Evolutionary conservation across 2,329 filamentous ascomycete genomes (phyloP).

Genomic region (Botryotinia globosa): DNA sequence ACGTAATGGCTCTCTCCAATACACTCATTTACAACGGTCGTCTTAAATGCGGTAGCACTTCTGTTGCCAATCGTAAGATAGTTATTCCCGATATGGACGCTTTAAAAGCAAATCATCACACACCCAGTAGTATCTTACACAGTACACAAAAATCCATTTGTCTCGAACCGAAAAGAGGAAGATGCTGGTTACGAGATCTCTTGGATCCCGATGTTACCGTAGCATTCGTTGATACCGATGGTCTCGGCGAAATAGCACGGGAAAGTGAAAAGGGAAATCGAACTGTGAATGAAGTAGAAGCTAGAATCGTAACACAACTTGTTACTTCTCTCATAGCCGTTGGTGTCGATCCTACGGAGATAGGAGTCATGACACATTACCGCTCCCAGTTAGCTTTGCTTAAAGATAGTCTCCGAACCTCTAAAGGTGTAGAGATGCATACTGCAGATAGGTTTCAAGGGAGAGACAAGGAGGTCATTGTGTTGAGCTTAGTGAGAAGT

Average conservation of each 20-base stretch:
- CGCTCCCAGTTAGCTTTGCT: conserved; percentile 85
- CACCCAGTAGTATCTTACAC: conserved; percentile 32
- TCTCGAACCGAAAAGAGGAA: conserved; percentile 41
- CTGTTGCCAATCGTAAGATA: conserved; percentile 68
- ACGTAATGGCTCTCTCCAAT: conserved; percentile 93
- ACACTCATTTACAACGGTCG: conserved; percentile 88
- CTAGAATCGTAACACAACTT: conserved; percentile 71
- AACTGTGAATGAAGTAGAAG: conserved; percentile 85
- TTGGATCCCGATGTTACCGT: conserved; percentile 70
- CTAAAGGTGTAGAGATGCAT: conserved; percentile 79
- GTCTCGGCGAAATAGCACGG: conserved; percentile 58
- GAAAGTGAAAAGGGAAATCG: conserved; percentile 79
- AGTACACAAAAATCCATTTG: conserved; percentile 55
- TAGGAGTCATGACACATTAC: conserved; percentile 97
- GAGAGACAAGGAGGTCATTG: conserved; percentile 88
- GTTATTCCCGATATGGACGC: conserved; percentile 63
- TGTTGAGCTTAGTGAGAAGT: conserved; percentile 82
- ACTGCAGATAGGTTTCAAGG: conserved; percentile 97
- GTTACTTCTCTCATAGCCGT: conserved; percentile 73
- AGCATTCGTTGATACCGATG: conserved; percentile 86
- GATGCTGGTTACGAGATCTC: conserved; percentile 76
- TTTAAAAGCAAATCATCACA: conserved; percentile 58
- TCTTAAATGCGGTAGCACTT: conserved; percentile 81
- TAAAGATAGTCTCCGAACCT: conserved; percentile 64
- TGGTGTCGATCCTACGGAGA: conserved; percentile 71